A percentile compares a stretch with the other conserved stretches of the same genome.
These are phyloP conservation scores for Penicillium parvum DNA, from an alignment of 495 filamentous ascomycete species.

Conservation along the genomic window DNA sequence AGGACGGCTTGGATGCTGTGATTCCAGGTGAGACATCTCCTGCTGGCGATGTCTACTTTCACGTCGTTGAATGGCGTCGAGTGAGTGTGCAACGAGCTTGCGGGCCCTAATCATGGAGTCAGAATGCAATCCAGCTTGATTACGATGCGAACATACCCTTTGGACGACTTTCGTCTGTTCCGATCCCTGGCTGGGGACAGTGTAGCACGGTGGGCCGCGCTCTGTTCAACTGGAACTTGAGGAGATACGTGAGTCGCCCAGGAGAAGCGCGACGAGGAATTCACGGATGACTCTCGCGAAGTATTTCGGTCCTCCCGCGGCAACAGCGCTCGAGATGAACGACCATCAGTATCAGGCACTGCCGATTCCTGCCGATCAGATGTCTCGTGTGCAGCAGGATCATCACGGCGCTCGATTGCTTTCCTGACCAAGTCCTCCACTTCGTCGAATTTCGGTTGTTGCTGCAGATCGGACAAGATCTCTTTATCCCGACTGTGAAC, in stretches of 20 bases:
- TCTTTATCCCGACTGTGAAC: conserved; percentile 31
- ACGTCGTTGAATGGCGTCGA: not conserved
- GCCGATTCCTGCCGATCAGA: not conserved
- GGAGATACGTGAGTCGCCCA: too few species aligned
- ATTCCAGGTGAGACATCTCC: conserved; percentile 2
- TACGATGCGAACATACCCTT: conserved; percentile 7
- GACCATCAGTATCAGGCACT: not conserved
- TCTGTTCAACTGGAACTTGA: not conserved
- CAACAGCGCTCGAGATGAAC: not conserved
- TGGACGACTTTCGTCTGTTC: conserved; percentile 1
- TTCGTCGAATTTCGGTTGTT: not conserved
- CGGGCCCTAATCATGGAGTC: too few species aligned
- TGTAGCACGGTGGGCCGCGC: not conserved
- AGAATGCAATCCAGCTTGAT: too few species aligned
- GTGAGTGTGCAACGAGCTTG: not conserved
- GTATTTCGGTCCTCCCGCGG: too few species aligned
- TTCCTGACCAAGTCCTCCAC: conserved; percentile 1
- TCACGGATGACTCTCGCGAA: too few species aligned
- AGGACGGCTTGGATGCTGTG: not conserved
- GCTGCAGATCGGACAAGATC: conserved; percentile 11
- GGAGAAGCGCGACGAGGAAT: too few species aligned
- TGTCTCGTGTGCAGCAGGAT: not conserved
- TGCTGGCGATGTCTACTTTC: conserved; percentile 9
- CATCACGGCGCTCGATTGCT: not conserved
- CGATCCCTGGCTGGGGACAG: not conserved